Percentiles rank a stretch among this genome's conserved stretches.
Conservation (phyloP, 805 yeast genomes). For the Yarrowia bubula region DNA sequence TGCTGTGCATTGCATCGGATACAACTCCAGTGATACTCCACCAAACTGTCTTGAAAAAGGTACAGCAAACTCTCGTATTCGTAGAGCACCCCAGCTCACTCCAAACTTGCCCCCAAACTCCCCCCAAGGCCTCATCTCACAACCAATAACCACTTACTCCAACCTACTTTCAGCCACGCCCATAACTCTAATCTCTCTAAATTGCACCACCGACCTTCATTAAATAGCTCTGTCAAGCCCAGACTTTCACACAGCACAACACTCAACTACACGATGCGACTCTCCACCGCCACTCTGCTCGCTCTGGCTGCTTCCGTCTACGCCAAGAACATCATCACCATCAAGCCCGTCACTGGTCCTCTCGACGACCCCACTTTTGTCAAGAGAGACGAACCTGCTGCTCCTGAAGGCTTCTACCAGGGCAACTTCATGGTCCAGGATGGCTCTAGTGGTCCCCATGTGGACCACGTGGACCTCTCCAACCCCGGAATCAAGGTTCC, state of each 20-base stretch:
- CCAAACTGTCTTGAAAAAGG: no score
- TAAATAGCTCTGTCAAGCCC: neutral
- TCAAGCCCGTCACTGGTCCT: constrained; percentile 13
- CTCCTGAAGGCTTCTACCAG: constrained; percentile 5
- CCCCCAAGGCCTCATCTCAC: no score
- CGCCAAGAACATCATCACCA: constrained; percentile 15
- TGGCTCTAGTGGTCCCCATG: constrained; percentile 2
- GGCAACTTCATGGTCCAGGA: constrained; percentile 19
- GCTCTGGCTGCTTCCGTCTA: constrained; percentile 3
- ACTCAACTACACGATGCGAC: neutral
- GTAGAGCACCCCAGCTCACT: no score
- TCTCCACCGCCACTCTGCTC: neutral
- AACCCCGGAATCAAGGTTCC: constrained; percentile 10
- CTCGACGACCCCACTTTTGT: neutral
- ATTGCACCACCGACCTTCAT: neutral
- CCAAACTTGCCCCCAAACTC: no score
- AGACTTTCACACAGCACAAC: neutral
- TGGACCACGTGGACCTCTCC: constrained; percentile 24
- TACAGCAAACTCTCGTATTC: no score
- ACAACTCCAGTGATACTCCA: no score
- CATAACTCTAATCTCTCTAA: neutral
- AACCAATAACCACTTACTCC: no score
- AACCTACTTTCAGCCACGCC: neutral
- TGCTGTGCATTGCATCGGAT: neutral
- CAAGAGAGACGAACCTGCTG: constrained; percentile 9